These are phyloP conservation scores for Stagonosporopsis chrysanthemi DNA, from an alignment of 2,329 filamentous ascomycete species.

Conservation along the genomic window DNA sequence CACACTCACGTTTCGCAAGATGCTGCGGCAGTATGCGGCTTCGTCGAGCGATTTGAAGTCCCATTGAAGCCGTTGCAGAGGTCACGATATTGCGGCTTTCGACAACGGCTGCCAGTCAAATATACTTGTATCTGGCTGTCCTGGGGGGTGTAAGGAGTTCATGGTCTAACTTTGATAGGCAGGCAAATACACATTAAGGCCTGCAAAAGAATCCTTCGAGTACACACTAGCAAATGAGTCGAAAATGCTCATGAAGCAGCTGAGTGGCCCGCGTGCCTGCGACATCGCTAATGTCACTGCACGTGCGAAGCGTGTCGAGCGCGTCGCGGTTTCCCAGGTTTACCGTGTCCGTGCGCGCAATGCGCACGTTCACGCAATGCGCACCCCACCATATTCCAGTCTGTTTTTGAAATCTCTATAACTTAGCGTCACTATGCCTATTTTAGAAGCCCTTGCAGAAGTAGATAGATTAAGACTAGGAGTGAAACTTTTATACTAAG, in stretches of 20 bases:
- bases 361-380: too few species aligned
- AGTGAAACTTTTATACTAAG: too few species aligned
- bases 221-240: neutral
- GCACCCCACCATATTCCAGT: too few species aligned
- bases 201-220: neutral
- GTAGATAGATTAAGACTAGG: too few species aligned
- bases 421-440: too few species aligned
- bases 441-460: too few species aligned
- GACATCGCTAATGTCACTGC: conserved; percentile 27
- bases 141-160: neutral
- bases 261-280: neutral
- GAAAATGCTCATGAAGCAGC: neutral
- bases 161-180: neutral
- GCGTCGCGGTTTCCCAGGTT: conserved; percentile 13
- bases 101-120: neutral
- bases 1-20: neutral
- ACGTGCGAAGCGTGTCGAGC: conserved; percentile 24
- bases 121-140: neutral
- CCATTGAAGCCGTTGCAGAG: neutral
- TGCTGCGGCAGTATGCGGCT: neutral
- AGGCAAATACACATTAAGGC: neutral
- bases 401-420: too few species aligned
- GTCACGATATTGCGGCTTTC: neutral
- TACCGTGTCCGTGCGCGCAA: too few species aligned
- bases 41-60: neutral